Base-by-base conservation (phyloP, 352 stramenopile genomes). In the Phytophthora pluvialis region DNA sequence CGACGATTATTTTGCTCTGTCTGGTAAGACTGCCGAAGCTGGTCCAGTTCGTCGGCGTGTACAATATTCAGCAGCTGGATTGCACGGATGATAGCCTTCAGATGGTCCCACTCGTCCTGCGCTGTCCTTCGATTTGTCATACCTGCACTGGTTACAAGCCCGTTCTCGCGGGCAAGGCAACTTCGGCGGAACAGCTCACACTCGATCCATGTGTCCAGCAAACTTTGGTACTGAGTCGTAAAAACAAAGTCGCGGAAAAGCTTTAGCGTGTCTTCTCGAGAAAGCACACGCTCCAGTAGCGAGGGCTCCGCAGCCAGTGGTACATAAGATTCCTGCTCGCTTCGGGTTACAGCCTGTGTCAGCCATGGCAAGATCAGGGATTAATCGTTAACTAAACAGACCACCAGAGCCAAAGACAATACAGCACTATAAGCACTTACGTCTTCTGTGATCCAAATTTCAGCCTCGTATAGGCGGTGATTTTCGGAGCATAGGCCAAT, bases 381-480 rank as follows among this genome's bases (percentile, higher is more conserved):
- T 21, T 2, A 21, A 35, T 35, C 25, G 13, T 51, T 55, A 65
- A 40, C 18, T 15, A 26, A 53, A 44, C 7, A 45, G 11, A 1
- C 9, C n/a, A 45, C 31, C 13, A 21, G 2, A 43, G 2, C 21
- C 21, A 21, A 49, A 64, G n/a, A 25, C 33, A 43, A 51, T 29
- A 21, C 1, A 39, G 12, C 10, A 54, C 28, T 5, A 29, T 21
- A 5, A 47, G 46, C 31, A 75, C 79, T 39, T 77, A 93, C 86
- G 60, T 94, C 85, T 79, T 95, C 87, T 4, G 86, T 90, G 40
- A 95, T 95, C 72, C 88, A 78, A 62, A 91, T 91, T 52, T 95
- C 87, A 9, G 87, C 87, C 54, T 94, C 80, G 42, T 90, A 90
- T 4, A 95, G 65, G 4, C 79, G 72, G 51, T 93, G 83, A 59